These are phyloP conservation scores for Tolypocladium nubicola DNA, from an alignment of 2,329 filamentous ascomycete genomes.

Conservation along the genomic window DNA sequence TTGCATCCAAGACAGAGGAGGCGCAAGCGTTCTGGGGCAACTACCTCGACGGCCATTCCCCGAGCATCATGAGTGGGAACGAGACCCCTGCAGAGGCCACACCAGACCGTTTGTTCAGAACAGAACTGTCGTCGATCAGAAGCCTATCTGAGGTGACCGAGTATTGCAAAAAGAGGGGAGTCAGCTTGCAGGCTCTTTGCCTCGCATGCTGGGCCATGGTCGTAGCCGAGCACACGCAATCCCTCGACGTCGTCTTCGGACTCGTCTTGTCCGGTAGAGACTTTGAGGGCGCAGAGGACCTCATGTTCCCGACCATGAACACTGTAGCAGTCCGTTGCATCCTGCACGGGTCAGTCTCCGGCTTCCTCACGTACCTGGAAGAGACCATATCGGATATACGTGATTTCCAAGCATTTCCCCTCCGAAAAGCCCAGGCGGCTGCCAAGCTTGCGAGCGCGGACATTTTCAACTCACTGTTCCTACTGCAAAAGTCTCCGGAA, in stretches of 20 bases:
- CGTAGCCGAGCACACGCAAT: slow-evolving; percentile 50
- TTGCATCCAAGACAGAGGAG: slow-evolving; percentile 9
- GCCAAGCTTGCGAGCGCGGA: slow-evolving; percentile 21
- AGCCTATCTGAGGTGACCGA: slow-evolving; percentile 15
- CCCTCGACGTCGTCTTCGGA: slow-evolving; percentile 72
- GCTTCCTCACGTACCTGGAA: slow-evolving; percentile 66
- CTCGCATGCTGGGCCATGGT: slow-evolving; percentile 68
- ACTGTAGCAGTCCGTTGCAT: slow-evolving; percentile 67
- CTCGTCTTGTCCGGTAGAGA: slow-evolving; percentile 80
- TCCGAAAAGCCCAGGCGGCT: slow-evolving; percentile 54
- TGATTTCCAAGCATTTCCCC: slow-evolving; percentile 67
- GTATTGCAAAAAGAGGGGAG: slow-evolving; percentile 54
- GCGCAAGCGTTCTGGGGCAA: slow-evolving; percentile 57
- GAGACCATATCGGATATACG: slow-evolving; percentile 53
- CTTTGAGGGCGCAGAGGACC: slow-evolving; percentile 50
- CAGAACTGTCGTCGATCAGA: slow-evolving; percentile 6
- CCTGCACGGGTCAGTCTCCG: slow-evolving; percentile 53
- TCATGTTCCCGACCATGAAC: slow-evolving; percentile 89
- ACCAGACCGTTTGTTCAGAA: slow-evolving; percentile 1
- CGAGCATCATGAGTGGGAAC: slow-evolving; percentile 20
- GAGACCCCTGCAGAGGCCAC: neutral
- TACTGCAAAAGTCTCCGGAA: slow-evolving; percentile 33
- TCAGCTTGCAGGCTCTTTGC: slow-evolving; percentile 69
- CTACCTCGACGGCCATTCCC: slow-evolving; percentile 43
- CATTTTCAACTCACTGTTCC: slow-evolving; percentile 47